Evolutionary conservation across 1,284 basidiomycete species (phyloP).

Genomic region (Macrocystidia cucumis): DNA sequence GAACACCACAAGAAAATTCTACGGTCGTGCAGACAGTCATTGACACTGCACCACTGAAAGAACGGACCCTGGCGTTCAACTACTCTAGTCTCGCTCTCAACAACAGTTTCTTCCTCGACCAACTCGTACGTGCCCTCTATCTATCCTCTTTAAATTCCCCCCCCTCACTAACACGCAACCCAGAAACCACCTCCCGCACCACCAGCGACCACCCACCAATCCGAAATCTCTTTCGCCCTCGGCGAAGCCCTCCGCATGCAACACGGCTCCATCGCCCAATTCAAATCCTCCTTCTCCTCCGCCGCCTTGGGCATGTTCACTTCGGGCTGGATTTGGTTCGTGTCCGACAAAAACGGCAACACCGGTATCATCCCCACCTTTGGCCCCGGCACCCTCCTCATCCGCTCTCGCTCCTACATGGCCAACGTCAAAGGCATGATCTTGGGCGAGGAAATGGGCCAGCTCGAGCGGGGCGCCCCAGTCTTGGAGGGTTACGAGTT

Average conservation of each 20-base stretch:
- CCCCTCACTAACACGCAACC: constrained; percentile 6
- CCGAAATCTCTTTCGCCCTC: constrained; percentile 31
- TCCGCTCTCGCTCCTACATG: constrained; percentile 50
- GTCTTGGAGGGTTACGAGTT: no score
- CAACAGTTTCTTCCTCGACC: constrained; percentile 91
- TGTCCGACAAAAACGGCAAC: constrained; percentile 56
- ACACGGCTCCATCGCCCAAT: constrained; percentile 58
- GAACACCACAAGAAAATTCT: constrained; percentile 49
- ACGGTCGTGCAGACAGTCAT: constrained; percentile 74
- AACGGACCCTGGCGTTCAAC: constrained; percentile 76
- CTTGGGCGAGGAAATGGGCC: constrained; percentile 10
- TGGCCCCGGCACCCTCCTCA: constrained; percentile 84
- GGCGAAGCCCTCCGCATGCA: constrained; percentile 34
- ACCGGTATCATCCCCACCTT: constrained; percentile 81
- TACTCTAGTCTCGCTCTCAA: constrained; percentile 91
- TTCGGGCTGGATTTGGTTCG: constrained; percentile 87
- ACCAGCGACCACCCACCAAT: constrained; percentile 32
- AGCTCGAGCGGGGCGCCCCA: constrained; percentile 4
- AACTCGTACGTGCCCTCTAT: constrained; percentile 52
- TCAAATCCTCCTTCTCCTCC: constrained; percentile 75
- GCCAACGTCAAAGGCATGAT: constrained; percentile 16
- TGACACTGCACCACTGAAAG: constrained; percentile 54
- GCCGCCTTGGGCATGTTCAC: constrained; percentile 74
- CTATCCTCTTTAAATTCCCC: constrained; percentile 3
- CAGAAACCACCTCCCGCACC: constrained; percentile 45